phyloP scores from a whole-genome alignment of 768 basidiomycete genomes.

The Russula olivacea region DNA sequence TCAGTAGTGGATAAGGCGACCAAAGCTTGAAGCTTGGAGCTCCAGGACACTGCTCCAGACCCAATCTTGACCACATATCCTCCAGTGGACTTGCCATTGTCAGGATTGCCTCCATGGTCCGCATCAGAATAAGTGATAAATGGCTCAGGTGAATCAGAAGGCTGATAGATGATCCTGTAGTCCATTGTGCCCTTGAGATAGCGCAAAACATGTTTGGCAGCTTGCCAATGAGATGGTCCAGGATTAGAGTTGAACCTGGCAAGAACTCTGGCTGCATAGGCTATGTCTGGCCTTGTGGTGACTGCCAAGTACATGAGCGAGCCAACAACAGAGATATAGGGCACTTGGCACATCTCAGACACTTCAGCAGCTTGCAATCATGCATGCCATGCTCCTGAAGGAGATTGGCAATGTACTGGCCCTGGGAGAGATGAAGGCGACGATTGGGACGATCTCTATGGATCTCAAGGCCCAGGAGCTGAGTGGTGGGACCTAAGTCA shows the following conservation, averaged over 20 bases:
- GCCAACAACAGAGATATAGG: too few species aligned
- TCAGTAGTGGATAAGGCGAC: too few species aligned
- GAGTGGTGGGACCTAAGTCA: background rate
- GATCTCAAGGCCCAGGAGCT: background rate
- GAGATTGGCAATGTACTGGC: background rate
- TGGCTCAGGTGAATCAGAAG: background rate
- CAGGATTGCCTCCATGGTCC: slow-evolving; percentile 14
- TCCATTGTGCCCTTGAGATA: background rate
- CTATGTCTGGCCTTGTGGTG: too few species aligned
- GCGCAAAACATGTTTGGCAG: background rate
- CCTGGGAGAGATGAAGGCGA: background rate
- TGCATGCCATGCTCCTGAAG: too few species aligned
- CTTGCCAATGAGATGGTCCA: background rate
- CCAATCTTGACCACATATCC: too few species aligned
- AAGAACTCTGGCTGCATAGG: too few species aligned
- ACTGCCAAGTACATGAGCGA: too few species aligned
- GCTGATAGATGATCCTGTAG: background rate
- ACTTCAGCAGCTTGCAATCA: background rate
- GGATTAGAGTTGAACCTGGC: too few species aligned
- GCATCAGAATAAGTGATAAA: slow-evolving; percentile 15
- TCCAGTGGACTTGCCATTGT: background rate
- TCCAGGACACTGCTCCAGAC: too few species aligned
- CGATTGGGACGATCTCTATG: background rate
- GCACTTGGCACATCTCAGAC: too few species aligned
- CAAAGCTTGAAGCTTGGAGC: too few species aligned